phyloP scores from a whole-genome alignment of 2,329 filamentous ascomycete species.

The Lachnellula suecica region DNA sequence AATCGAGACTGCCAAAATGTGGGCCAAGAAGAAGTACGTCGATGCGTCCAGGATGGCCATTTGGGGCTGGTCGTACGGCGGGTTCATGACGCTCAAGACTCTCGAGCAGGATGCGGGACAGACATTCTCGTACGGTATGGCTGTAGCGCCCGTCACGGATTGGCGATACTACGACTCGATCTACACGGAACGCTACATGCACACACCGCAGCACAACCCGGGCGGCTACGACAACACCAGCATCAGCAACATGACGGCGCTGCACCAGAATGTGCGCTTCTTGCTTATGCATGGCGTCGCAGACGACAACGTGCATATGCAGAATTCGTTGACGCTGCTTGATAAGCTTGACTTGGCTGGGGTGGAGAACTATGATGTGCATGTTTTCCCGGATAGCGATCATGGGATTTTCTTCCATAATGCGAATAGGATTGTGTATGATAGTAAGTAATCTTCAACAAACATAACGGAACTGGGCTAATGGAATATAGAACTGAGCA shows the following conservation, averaged over 20 bases:
- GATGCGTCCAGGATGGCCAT: slow-evolving; percentile 82
- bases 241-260: slow-evolving; percentile 71
- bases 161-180: slow-evolving; percentile 95
- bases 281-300: slow-evolving; percentile 94
- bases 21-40: slow-evolving; percentile 78
- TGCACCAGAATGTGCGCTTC: slow-evolving; percentile 79
- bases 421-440: slow-evolving; percentile 86
- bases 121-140: slow-evolving; percentile 96
- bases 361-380: slow-evolving; percentile 93
- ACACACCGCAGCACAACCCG: slow-evolving; percentile 80
- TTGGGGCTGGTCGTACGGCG: slow-evolving; percentile 98
- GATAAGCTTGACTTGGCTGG: slow-evolving; percentile 80
- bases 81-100: slow-evolving; percentile 92
- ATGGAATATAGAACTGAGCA: slow-evolving; percentile 64
- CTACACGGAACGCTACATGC: slow-evolving; percentile 97
- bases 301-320: slow-evolving; percentile 97
- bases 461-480: slow-evolving; percentile 27
- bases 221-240: slow-evolving; percentile 74
- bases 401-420: slow-evolving; percentile 95
- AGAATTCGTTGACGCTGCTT: slow-evolving; percentile 85
- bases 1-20: slow-evolving; percentile 84
- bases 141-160: slow-evolving; percentile 96
- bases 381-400: slow-evolving; percentile 95
- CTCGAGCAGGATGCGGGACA: slow-evolving; percentile 85
- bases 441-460: slow-evolving; percentile 64